phyloP scores from a whole-genome alignment of 495 filamentous ascomycete species.

The Xylaria palmicola region DNA sequence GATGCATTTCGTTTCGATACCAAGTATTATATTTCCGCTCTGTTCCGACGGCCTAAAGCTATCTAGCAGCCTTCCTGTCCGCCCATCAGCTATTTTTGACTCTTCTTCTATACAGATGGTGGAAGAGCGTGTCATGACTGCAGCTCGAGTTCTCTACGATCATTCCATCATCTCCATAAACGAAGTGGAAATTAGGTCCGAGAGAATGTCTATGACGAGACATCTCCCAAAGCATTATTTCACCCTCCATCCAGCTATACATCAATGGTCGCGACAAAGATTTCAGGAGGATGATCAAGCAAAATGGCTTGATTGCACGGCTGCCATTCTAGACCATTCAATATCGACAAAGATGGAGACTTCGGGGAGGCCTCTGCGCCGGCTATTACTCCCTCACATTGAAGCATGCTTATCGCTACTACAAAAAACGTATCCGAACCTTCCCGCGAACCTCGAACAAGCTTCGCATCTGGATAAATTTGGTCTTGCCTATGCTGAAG shows the following conservation, averaged over 20 bases:
- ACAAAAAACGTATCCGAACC: not conserved
- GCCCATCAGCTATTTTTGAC: not conserved
- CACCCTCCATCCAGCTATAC: slow-evolving; percentile 38
- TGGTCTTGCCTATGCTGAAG: slow-evolving; percentile 6
- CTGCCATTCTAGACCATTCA: slow-evolving; percentile 21
- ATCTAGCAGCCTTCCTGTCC: not conserved
- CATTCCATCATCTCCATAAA: slow-evolving; percentile 9
- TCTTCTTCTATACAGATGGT: slow-evolving; percentile 3
- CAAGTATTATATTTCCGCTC: slow-evolving; percentile 15
- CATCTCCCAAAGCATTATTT: slow-evolving; percentile 18
- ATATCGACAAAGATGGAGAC: slow-evolving; percentile 21
- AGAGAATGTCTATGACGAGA: slow-evolving; percentile 26
- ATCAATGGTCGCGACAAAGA: slow-evolving; percentile 34
- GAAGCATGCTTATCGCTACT: slow-evolving; percentile 23
- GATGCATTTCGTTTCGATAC: slow-evolving; percentile 35
- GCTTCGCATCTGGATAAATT: slow-evolving; percentile 5
- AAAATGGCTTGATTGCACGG: slow-evolving; percentile 4
- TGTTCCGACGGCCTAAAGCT: not conserved
- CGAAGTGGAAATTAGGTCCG: slow-evolving; percentile 21
- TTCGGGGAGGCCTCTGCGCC: slow-evolving; percentile 13
- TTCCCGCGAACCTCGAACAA: not conserved
- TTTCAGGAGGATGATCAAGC: slow-evolving; percentile 20
- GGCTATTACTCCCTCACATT: slow-evolving; percentile 26
- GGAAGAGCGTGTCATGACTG: slow-evolving; percentile 3
- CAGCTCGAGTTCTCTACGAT: slow-evolving; percentile 6